Conservation (phyloP, 2,329 filamentous ascomycete genomes). For the Truncatella angustata region DNA sequence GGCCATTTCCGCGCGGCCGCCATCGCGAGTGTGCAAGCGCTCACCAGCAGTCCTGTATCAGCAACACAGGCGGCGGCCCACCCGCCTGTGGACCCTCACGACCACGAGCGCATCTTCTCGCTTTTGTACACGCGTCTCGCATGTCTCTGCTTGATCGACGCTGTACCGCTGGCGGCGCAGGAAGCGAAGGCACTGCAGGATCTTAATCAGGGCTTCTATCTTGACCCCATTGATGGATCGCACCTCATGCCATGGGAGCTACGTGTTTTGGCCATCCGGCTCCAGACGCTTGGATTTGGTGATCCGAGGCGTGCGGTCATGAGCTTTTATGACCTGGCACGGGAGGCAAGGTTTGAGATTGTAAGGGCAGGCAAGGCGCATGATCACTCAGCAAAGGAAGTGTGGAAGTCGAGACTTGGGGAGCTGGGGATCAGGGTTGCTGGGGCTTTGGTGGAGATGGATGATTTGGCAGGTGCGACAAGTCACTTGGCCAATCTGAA, state of each 20-base stretch:
- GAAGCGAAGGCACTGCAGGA: slow-evolving; percentile 65
- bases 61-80: slow-evolving; percentile 32
- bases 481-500: slow-evolving; percentile 66
- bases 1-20: slow-evolving; percentile 83
- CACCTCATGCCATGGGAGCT: slow-evolving; percentile 86
- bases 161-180: slow-evolving; percentile 66
- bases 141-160: slow-evolving; percentile 77
- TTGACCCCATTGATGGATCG: slow-evolving; percentile 48
- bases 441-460: slow-evolving; percentile 76
- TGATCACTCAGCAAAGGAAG: slow-evolving; percentile 52
- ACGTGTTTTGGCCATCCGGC: slow-evolving; percentile 75
- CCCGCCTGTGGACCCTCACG: slow-evolving; percentile 43
- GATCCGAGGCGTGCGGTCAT: slow-evolving; percentile 84
- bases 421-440: slow-evolving; percentile 72
- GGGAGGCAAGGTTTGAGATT: slow-evolving; percentile 68
- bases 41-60: slow-evolving; percentile 47
- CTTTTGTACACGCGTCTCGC: slow-evolving; percentile 80
- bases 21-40: slow-evolving; percentile 60
- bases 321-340: slow-evolving; percentile 83
- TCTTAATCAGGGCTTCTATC: slow-evolving; percentile 56
- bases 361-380: slow-evolving; percentile 41
- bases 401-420: slow-evolving; percentile 71
- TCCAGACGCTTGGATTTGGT: slow-evolving; percentile 83
- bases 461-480: slow-evolving; percentile 77
- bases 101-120: slow-evolving; percentile 67